Evolutionary conservation across 805 yeast species (phyloP), one percentile per base, ranked within the genome.

Genomic region (Tetrapisispora nanseiensis): DNA sequence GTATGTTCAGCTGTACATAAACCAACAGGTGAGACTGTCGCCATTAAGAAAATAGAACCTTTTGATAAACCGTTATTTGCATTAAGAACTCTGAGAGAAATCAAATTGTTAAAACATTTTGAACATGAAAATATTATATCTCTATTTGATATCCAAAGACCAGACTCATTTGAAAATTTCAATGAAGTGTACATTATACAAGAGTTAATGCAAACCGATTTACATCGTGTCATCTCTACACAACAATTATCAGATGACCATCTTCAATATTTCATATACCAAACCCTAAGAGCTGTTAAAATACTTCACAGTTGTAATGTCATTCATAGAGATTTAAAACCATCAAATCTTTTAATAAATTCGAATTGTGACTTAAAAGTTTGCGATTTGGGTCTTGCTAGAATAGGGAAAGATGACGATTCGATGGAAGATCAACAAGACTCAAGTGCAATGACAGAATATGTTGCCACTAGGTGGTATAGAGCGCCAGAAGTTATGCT

Each of bases 401-500:
- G 73, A 39, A 63, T 67, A 32, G 24, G 30, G 6, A 40, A 22
- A 11, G 54, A 54, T 15, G 52, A 49, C 18, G 41, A 42, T 44
- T 84, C 36, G 4, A 49, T 42, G 3, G 39, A 45, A 8, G 47
- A 46, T n/a, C 39, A 45, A n/a, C 45, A 45, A 28, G 46, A 46
- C 31, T 47, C 49, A 10, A 49, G 48, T 42, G 57, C 59, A 1
- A 82, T 90, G 95, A 90, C 97, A 2, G 97, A 90, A 63, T 90
- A 90, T 59, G 97, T 90, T 34, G 97, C 97, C 9, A 90, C 97
- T 3, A 70, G 97, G 50, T 90, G 97, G 97, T 90, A 90, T 63
- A 71, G 97, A 43, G 97, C 97, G 0, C 97, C 97, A 0, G 97
- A 90, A 55, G 87, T 90, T 59, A 90, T 90, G 97, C 72, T 90